These are phyloP conservation scores for Ophiostoma quercus DNA, from an alignment of 2,329 filamentous ascomycete genomes.

Conservation along the genomic window DNA sequence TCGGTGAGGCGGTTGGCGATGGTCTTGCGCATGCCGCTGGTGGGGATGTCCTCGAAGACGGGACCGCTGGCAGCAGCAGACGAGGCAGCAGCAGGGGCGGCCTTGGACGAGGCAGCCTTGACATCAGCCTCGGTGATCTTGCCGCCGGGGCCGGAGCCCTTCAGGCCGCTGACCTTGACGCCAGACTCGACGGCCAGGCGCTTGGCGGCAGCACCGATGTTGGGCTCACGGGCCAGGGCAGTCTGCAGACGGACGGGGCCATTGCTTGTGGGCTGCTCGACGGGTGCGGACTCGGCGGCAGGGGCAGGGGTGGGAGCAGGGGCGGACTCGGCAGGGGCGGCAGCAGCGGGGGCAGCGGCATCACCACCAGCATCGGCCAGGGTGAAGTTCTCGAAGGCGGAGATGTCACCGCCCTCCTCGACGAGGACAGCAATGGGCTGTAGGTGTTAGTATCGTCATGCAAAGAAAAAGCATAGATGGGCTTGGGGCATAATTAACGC, in stretches of 20 bases:
- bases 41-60: constrained; percentile 75
- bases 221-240: constrained; percentile 74
- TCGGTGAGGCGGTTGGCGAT: constrained; percentile 87
- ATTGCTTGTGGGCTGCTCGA: constrained; percentile 65
- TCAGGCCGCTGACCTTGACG: constrained; percentile 61
- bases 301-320: constrained; percentile 35
- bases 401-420: constrained; percentile 81
- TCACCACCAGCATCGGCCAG: constrained; percentile 87
- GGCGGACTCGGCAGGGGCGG: constrained; percentile 60
- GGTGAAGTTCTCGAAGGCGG: constrained; percentile 83
- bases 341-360: constrained; percentile 56
- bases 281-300: constrained; percentile 50
- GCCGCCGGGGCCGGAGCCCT: constrained; percentile 81
- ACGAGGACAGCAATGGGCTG: constrained; percentile 95
- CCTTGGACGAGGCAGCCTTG: constrained; percentile 64
- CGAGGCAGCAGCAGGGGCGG: constrained; percentile 43
- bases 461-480: not conserved
- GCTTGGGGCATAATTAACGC: constrained; percentile 42
- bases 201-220: constrained; percentile 67
- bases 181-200: constrained; percentile 80
- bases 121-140: constrained; percentile 89
- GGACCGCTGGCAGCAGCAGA: constrained; percentile 51
- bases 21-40: constrained; percentile 93
- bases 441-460: not conserved
- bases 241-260: constrained; percentile 75